Evolutionary conservation across 257 asterid species (phyloP).

Genomic region (Solanum chiquidenum): DNA sequence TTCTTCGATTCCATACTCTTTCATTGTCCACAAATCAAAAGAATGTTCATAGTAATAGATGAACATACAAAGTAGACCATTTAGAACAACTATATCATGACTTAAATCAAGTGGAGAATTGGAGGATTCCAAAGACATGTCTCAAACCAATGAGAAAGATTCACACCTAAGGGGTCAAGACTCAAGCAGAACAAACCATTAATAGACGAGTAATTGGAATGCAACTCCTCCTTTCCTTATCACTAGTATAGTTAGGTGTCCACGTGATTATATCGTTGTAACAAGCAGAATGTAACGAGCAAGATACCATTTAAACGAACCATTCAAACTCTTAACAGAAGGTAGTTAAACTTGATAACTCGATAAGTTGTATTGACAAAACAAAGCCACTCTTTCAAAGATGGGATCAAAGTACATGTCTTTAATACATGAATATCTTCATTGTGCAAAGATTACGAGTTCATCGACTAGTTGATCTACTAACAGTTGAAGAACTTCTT

Average conservation of each 20-base stretch:
- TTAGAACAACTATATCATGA: no score
- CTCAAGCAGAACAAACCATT: not conserved
- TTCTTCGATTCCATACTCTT: no score
- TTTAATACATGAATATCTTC: not conserved
- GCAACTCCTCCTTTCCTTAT: no score
- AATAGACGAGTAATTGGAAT: not conserved
- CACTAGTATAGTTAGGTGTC: not conserved
- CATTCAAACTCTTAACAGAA: no score
- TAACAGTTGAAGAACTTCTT: slow-evolving; percentile 27
- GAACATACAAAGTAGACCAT: no score
- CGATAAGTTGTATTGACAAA: no score
- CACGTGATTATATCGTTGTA: not conserved
- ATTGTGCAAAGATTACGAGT: not conserved
- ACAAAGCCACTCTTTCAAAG: no score
- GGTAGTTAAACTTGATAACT: no score
- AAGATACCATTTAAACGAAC: not conserved
- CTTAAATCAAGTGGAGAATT: not conserved
- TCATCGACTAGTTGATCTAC: slow-evolving; percentile 33
- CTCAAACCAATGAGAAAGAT: not conserved
- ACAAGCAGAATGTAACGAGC: not conserved
- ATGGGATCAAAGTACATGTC: no score
- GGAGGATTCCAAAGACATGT: not conserved
- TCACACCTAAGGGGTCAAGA: not conserved
- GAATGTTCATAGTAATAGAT: not conserved
- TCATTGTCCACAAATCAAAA: not conserved